phyloP scores from a whole-genome alignment of 768 basidiomycete genomes.

The Strobilomyces confusus region DNA sequence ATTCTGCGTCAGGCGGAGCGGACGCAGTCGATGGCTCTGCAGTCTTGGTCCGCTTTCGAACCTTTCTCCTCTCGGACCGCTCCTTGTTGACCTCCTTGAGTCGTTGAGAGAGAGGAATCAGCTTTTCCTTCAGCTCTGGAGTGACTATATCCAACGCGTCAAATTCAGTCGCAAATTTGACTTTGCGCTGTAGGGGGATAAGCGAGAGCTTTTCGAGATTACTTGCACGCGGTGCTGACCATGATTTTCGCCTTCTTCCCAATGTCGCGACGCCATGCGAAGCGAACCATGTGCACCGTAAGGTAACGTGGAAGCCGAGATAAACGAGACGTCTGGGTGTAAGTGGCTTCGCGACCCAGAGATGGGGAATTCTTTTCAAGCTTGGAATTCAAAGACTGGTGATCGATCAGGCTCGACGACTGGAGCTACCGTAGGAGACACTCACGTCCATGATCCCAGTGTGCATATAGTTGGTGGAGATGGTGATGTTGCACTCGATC shows the following conservation, averaged over 20 bases:
- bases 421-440: slow-evolving; percentile 10
- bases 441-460: slow-evolving; percentile 78
- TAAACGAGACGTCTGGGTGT: slow-evolving; percentile 76
- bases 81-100: slow-evolving; percentile 83
- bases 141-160: slow-evolving; percentile 82
- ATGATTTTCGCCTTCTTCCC: slow-evolving; percentile 95
- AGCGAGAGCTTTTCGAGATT: background rate
- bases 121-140: slow-evolving; percentile 68
- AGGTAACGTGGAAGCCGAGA: slow-evolving; percentile 82
- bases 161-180: slow-evolving; percentile 88
- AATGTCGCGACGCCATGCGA: slow-evolving; percentile 91
- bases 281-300: slow-evolving; percentile 93
- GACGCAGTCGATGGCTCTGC: slow-evolving; percentile 9
- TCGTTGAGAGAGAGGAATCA: slow-evolving; percentile 66
- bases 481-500: slow-evolving; percentile 89
- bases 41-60: slow-evolving; percentile 69
- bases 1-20: slow-evolving; percentile 20
- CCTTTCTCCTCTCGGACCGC: slow-evolving; percentile 75
- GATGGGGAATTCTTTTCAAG: slow-evolving; percentile 81
- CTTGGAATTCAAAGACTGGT: slow-evolving; percentile 78
- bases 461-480: slow-evolving; percentile 83
- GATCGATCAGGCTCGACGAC: background rate
- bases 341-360: slow-evolving; percentile 76
- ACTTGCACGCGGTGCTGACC: slow-evolving; percentile 40
- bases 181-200: slow-evolving; percentile 57